Base-by-base conservation (phyloP, 495 filamentous ascomycete genomes). In the Annulohypoxylon bovei region DNA sequence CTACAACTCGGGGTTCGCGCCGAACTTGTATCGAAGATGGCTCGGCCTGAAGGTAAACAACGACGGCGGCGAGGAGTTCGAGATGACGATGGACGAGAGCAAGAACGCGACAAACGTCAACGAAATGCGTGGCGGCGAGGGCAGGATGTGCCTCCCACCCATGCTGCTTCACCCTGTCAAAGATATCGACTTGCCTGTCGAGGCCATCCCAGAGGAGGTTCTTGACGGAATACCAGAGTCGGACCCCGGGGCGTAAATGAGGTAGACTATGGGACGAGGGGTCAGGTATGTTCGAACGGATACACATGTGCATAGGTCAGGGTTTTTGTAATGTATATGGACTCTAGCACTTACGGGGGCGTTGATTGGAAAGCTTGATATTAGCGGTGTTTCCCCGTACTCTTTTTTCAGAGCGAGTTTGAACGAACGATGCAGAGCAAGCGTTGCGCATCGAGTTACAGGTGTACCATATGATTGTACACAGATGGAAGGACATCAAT, bases 111-210 rank as follows among this genome's bases (percentile, higher is more conserved):
- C 75, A 68, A 81, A 77, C 4, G 80, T 85, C 8, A 78, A 79
- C 46, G 75, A 78, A 20, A 86, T 86, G 84, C 78, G 76, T 46
- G 85, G 86, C 18, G 85, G 82, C 32, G 90, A 93, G 78, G 93
- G 92, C 20, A 86, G 95, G 64, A 96, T 99, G 93, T 99, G 95
- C 84, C 80, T 98, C 35, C 93, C 93, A 28, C 91, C 91, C 12
- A 92, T 97, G 91, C 83, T 99, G 56, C 77, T 98, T 73, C 95
- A 99, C 86, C 95, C 95, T 0, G 88, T 98, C 42, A 99, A 98
- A 84, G 88, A 88, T 50, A 88, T 96, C 9, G 88, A 92, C 55
- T 78, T 97, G 78, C 87, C 93, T 4, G 88, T 92, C 40, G 92
- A 93, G 71, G 78, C 79, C 49, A 60, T 62, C 18, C 65, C 62